phyloP scores from a whole-genome alignment of 73 alveolate species.

The Halteria grandinella region DNA sequence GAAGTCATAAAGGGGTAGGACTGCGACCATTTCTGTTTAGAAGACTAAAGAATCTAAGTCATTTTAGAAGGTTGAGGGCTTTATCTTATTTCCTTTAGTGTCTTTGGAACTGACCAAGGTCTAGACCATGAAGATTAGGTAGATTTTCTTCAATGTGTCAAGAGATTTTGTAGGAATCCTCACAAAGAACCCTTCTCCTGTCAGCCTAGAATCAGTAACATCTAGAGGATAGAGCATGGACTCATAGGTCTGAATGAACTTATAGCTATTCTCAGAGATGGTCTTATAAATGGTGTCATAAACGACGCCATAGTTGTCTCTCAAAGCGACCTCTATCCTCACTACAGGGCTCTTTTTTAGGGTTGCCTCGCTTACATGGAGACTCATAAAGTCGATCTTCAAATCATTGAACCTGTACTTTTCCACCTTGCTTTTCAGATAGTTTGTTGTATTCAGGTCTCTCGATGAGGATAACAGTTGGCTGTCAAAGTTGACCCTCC shows the following conservation, averaged over 20 bases:
- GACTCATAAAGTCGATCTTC: slow-evolving; percentile 16
- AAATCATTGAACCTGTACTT: slow-evolving; percentile 41
- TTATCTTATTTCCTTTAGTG: slow-evolving; percentile 37
- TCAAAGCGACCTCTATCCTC: slow-evolving; percentile 30
- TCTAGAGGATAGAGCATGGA: slow-evolving; percentile 22
- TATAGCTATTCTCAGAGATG: slow-evolving; percentile 31
- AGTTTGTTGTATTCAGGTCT: no score
- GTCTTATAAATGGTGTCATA: slow-evolving; percentile 43
- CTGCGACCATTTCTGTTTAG: slow-evolving; percentile 35
- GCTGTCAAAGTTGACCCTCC: slow-evolving; percentile 25
- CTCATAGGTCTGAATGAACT: slow-evolving; percentile 39
- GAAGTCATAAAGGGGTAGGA: slow-evolving; percentile 39
- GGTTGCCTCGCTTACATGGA: slow-evolving; percentile 1
- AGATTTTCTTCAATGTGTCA: slow-evolving; percentile 28
- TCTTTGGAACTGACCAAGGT: slow-evolving; percentile 1
- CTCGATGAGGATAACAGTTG: no score
- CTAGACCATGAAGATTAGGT: slow-evolving; percentile 36
- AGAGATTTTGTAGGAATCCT: slow-evolving; percentile 51
- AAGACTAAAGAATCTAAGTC: slow-evolving; percentile 5
- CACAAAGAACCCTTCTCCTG: slow-evolving; percentile 43
- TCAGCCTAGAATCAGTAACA: no score
- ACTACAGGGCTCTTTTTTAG: slow-evolving; percentile 16
- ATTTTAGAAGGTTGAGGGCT: not conserved
- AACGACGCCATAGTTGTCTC: slow-evolving; percentile 45
- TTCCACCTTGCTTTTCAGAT: no score